Evolutionary conservation across 2,329 filamentous ascomycete species (phyloP).

Genomic region (Ophiocordyceps robertsii): DNA sequence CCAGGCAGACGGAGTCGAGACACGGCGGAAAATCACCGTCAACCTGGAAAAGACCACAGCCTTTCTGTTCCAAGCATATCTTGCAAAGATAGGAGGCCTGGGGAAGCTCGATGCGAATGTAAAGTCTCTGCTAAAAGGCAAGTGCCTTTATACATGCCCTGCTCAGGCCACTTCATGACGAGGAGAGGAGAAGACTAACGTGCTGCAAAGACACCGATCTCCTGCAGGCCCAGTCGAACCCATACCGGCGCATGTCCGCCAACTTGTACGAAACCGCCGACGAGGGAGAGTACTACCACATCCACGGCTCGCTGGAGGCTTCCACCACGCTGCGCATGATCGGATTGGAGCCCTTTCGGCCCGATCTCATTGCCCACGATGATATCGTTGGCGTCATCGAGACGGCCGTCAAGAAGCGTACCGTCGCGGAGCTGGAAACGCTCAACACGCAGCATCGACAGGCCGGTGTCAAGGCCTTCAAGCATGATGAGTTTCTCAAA

Average conservation of each 20-base stretch:
- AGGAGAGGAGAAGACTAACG: not conserved
- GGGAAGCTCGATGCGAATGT: constrained; percentile 23
- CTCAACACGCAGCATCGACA: constrained; percentile 43
- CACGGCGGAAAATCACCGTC: constrained; percentile 12
- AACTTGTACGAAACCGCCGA: constrained; percentile 57
- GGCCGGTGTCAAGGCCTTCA: constrained; percentile 46
- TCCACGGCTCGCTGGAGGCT: constrained; percentile 62
- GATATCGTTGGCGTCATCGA: constrained; percentile 48
- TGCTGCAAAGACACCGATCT: constrained; percentile 51
- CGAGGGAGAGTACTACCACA: constrained; percentile 58
- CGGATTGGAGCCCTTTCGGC: constrained; percentile 46
- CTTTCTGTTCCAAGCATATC: constrained; percentile 25
- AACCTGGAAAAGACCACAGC: constrained; percentile 26
- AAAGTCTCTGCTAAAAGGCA: constrained; percentile 1
- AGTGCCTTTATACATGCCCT: too few species aligned
- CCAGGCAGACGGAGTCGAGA: constrained; percentile 6
- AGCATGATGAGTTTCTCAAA: constrained; percentile 42
- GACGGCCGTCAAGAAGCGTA: constrained; percentile 39
- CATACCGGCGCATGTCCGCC: constrained; percentile 59
- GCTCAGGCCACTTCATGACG: too few species aligned
- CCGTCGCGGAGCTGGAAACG: constrained; percentile 40
- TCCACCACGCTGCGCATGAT: constrained; percentile 58
- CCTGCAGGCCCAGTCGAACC: constrained; percentile 53
- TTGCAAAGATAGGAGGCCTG: constrained; percentile 21
- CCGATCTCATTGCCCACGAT: constrained; percentile 46